These are phyloP conservation scores for Rhodofomes roseus DNA, from an alignment of 1,284 basidiomycete species.

Conservation along the genomic window DNA sequence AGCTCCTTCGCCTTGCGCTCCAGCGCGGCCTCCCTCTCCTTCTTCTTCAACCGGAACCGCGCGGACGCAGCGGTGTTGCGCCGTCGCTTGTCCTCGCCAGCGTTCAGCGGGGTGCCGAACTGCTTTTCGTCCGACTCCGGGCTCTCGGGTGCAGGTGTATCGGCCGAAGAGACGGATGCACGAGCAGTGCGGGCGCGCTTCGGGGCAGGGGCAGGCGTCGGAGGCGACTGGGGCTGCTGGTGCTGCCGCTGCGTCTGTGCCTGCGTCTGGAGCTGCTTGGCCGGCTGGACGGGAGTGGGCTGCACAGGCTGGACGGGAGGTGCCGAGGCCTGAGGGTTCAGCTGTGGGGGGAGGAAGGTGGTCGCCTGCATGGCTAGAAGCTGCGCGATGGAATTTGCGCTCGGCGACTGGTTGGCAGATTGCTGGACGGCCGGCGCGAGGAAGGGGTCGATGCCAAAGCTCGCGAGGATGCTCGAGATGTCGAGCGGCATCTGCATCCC, in stretches of 20 bases:
- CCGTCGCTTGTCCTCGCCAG: constrained; percentile 87
- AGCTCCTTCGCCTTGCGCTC: constrained; percentile 90
- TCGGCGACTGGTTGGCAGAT: constrained; percentile 27
- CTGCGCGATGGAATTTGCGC: constrained; percentile 58
- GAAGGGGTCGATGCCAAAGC: constrained; percentile 61
- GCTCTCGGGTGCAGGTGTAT: constrained; percentile 18
- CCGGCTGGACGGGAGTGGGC: constrained; percentile 5
- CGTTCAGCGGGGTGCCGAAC: constrained; percentile 32
- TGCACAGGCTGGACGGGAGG: constrained; percentile 18
- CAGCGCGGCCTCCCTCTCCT: constrained; percentile 92
- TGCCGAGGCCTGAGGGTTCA: neutral
- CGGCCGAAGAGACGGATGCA: constrained; percentile 35
- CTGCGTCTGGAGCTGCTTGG: constrained; percentile 4
- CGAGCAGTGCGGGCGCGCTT: constrained; percentile 59
- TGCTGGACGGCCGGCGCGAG: constrained; percentile 27
- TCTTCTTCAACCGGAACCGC: constrained; percentile 98
- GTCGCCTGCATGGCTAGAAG: constrained; percentile 55
- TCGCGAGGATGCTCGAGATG: constrained; percentile 51
- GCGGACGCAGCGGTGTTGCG: constrained; percentile 96
- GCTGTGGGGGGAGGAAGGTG: constrained; percentile 19
- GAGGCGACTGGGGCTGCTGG: constrained; percentile 9
- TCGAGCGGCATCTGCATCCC: constrained; percentile 39
- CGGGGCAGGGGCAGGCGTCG: constrained; percentile 33
- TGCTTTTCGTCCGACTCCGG: constrained; percentile 30
- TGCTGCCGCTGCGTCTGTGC: no score